A percentile compares a stretch with the other conserved stretches of the same genome.
phyloP scores from a whole-genome alignment of 2,329 filamentous ascomycete genomes.

The Colletotrichum sp. region DNA sequence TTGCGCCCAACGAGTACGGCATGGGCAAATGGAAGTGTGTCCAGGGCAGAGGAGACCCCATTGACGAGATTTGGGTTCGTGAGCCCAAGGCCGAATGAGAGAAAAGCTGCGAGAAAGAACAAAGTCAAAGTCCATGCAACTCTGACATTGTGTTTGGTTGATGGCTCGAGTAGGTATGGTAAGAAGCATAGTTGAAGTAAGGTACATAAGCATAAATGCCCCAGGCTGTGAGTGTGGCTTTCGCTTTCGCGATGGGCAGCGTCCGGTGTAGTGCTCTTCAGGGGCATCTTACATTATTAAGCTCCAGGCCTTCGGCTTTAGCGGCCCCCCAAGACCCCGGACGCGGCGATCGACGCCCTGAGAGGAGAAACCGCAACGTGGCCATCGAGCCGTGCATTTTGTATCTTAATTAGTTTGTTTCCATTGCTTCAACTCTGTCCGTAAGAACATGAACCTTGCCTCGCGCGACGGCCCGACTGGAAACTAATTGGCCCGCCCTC shows the following conservation, averaged over 20 bases:
- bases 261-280: background rate
- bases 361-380: background rate
- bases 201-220: background rate
- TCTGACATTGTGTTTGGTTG: background rate
- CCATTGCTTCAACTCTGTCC: background rate
- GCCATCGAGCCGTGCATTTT: background rate
- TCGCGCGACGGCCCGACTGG: background rate
- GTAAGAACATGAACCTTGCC: background rate
- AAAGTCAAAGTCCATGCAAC: background rate
- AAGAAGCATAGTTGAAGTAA: background rate
- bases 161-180: background rate
- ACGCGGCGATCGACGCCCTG: background rate
- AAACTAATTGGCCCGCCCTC: background rate
- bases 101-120: background rate
- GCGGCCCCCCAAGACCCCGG: background rate
- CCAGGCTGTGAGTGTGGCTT: background rate
- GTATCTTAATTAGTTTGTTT: background rate
- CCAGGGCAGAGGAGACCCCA: constrained; percentile 66
- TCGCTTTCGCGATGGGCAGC: background rate
- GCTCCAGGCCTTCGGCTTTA: background rate
- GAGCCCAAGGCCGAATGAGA: constrained; percentile 23
- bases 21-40: constrained; percentile 77
- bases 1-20: constrained; percentile 65
- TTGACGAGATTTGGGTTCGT: constrained; percentile 72
- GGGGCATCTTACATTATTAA: background rate